Base-by-base conservation (phyloP, 148 eudicot species). In the Camellia japonica region DNA sequence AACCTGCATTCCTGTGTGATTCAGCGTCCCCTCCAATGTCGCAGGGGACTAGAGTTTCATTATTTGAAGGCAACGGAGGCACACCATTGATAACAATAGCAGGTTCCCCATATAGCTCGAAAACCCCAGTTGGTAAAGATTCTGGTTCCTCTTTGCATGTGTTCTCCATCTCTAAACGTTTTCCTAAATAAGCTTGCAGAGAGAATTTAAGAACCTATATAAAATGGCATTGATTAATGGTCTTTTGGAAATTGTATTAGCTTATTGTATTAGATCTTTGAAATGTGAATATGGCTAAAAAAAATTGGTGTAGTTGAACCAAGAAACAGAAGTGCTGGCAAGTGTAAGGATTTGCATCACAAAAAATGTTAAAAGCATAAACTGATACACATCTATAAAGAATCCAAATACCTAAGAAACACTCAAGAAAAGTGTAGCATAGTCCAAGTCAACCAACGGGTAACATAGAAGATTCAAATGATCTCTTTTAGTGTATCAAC, bases 71-170 rank as follows among this genome's bases (percentile, higher is more conserved):
- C 73, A 79, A 4, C 61, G 90, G 90, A 41, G 98, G 98, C 56
- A 92, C 86, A 54, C 94, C 94, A 64, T 92, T 91, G 15, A 92
- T 89, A 47, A 93, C 86, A 18, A 91, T 74, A 73, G 91, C 94
- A 55, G 98, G 98, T 85, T 94, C 98, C 78, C 94, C 98, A 41
- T 90, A 87, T 66, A 94, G 64, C 78, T 89, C 87, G 58, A 80
- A 89, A 52, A 94, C 79, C 30, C 82, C 87, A 46, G 83, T 68
- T 42, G 83, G 38, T 51, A 80, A 76, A 43, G 82, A 78, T 56
- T 85, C 86, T 1, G 73, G 18, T 15, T 86, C 83, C n/a, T 66
- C 77, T 65, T 76, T 85, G 77, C 61, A 49, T 47, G 11, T 71
- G 42, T 78, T 83, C 44, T 85, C 90, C 91, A 89, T 92, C 69